phyloP scores from a whole-genome alignment of 495 filamentous ascomycete species.

The Hypoxylon intermedium region DNA sequence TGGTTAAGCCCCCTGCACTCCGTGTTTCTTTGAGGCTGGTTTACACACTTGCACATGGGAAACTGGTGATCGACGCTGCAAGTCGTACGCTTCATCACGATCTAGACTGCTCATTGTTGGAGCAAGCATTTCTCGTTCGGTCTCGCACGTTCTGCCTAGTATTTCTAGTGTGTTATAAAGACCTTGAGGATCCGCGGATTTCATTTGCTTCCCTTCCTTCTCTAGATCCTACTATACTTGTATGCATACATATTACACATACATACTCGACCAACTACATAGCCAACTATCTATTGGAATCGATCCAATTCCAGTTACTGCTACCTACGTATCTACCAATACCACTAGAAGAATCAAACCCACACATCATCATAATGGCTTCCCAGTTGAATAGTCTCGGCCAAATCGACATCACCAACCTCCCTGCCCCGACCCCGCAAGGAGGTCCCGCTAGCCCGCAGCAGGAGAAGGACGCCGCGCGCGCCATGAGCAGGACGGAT shows the following conservation, averaged over 20 bases:
- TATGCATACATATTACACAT: too few relatives aligned
- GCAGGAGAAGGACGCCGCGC: conserved; percentile 40
- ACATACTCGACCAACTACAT: too few relatives aligned
- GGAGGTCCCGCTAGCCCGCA: conserved; percentile 29
- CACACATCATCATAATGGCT: conserved; percentile 8
- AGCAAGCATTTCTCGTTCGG: conserved; percentile 17
- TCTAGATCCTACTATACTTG: neutral
- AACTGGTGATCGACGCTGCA: conserved; percentile 31
- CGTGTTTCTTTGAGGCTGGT: neutral
- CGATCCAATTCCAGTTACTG: too few relatives aligned
- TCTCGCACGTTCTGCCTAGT: neutral
- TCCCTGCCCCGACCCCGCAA: conserved; percentile 12
- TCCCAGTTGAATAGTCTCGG: conserved; percentile 5
- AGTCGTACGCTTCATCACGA: conserved; percentile 36
- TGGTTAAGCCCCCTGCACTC: neutral
- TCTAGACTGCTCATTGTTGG: conserved; percentile 12
- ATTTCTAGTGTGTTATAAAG: conserved; percentile 11
- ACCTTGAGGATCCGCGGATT: conserved; percentile 1
- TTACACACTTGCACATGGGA: neutral
- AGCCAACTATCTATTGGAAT: too few relatives aligned
- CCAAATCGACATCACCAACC: conserved; percentile 21
- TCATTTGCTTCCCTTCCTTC: neutral
- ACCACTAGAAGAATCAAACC: neutral
- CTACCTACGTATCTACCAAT: too few relatives aligned
- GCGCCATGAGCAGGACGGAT: conserved; percentile 46